A percentile compares a stretch with the other conserved stretches of the same genome.
Conservation (phyloP, 2,329 filamentous ascomycete species). For the Coniochaeta prunicola region DNA sequence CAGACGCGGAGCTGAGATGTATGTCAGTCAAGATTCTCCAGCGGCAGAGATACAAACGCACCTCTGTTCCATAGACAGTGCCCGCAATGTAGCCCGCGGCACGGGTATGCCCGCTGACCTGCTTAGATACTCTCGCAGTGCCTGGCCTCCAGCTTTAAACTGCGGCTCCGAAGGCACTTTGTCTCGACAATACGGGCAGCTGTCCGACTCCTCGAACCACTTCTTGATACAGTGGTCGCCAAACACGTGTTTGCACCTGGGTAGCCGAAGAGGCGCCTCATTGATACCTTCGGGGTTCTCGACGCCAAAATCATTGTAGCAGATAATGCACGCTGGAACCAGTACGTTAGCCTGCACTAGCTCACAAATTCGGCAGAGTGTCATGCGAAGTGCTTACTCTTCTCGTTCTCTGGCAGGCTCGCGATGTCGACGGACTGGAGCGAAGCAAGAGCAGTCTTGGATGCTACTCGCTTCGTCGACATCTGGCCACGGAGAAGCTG, state of each 20-base stretch:
- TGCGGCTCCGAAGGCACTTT: slow-evolving; percentile 46
- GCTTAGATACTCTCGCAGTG: not conserved
- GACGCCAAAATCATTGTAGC: slow-evolving; percentile 55
- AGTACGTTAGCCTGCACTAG: slow-evolving; percentile 2
- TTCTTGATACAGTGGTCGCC: slow-evolving; percentile 58
- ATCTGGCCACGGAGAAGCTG: slow-evolving; percentile 39
- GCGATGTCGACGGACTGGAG: slow-evolving; percentile 38
- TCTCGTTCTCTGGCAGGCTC: slow-evolving; percentile 37
- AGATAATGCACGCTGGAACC: slow-evolving; percentile 50
- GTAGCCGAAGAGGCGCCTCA: slow-evolving; percentile 50
- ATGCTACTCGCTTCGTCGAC: slow-evolving; percentile 38
- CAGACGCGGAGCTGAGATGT: not conserved
- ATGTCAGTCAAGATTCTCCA: not conserved
- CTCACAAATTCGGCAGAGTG: not conserved
- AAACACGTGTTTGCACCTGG: slow-evolving; percentile 58
- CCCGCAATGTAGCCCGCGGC: not conserved
- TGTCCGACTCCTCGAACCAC: slow-evolving; percentile 57
- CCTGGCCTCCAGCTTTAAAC: slow-evolving; percentile 15
- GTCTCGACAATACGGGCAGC: slow-evolving; percentile 57
- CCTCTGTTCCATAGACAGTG: not conserved
- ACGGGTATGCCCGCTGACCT: not conserved
- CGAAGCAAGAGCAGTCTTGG: slow-evolving; percentile 35
- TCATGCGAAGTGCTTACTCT: slow-evolving; percentile 30
- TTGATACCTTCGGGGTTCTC: slow-evolving; percentile 49
- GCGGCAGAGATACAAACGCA: not conserved